These are phyloP conservation scores for Sanghuangporus baumii DNA, from an alignment of 1,284 basidiomycete species.

Conservation along the genomic window DNA sequence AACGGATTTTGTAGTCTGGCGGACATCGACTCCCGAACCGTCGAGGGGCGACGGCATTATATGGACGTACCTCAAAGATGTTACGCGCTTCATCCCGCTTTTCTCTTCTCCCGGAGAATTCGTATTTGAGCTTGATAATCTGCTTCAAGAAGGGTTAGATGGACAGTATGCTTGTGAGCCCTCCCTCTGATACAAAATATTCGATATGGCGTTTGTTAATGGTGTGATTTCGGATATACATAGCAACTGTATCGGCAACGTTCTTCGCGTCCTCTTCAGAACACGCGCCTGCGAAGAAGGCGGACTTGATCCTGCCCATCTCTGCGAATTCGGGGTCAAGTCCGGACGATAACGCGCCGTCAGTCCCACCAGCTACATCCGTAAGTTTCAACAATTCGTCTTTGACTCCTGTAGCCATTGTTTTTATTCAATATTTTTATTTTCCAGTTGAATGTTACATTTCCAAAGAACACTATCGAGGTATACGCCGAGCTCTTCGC, in stretches of 20 bases:
- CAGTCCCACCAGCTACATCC: conserved; percentile 67
- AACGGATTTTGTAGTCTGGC: conserved; percentile 46
- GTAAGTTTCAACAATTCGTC: conserved; percentile 32
- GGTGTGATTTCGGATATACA: neutral
- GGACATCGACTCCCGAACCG: conserved; percentile 76
- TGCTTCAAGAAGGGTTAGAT: conserved; percentile 49
- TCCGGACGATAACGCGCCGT: conserved; percentile 52
- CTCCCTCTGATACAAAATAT: conserved; percentile 4
- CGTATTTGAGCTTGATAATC: conserved; percentile 68
- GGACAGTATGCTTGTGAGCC: conserved; percentile 63
- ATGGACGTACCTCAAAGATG: conserved; percentile 76
- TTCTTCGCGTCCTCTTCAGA: conserved; percentile 54
- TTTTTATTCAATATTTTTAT: neutral
- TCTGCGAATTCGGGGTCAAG: conserved; percentile 56
- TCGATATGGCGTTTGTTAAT: neutral
- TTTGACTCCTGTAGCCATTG: neutral
- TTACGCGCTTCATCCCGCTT: conserved; percentile 64
- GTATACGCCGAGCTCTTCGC: conserved; percentile 69
- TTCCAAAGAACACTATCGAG: conserved; percentile 62
- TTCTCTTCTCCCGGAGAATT: conserved; percentile 63
- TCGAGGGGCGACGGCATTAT: conserved; percentile 62
- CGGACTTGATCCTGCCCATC: conserved; percentile 63
- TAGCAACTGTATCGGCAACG: conserved; percentile 64
- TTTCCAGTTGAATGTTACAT: conserved; percentile 55
- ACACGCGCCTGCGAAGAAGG: conserved; percentile 53